phyloP scores from a whole-genome alignment of 345 rosid species.

The Dipteronia sinensis region DNA sequence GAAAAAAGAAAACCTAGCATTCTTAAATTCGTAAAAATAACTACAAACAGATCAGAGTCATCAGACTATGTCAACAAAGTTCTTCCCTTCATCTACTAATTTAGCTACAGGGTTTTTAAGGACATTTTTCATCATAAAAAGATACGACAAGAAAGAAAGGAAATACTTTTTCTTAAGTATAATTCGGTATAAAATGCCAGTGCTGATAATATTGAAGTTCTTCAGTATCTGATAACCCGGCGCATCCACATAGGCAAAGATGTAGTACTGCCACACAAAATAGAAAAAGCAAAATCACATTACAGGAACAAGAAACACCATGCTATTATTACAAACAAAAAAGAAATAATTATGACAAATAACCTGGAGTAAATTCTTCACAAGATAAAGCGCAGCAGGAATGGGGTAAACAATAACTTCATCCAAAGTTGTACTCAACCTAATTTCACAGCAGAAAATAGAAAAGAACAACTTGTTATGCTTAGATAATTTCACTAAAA shows the following conservation, averaged over 20 bases:
- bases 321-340: conserved; percentile 3
- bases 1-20: not conserved
- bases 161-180: conserved; percentile 90
- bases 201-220: conserved; percentile 94
- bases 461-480: not conserved
- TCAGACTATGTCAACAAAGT: not conserved
- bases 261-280: conserved; percentile 76
- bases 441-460: conserved; percentile 37
- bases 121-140: not conserved
- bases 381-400: conserved; percentile 90
- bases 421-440: conserved; percentile 84
- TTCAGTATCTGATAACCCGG: conserved; percentile 98
- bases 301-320: conserved; percentile 8
- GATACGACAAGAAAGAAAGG: not conserved
- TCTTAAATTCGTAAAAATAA: not conserved
- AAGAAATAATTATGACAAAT: conserved; percentile 14
- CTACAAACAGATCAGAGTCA: not conserved
- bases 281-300: conserved; percentile 16
- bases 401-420: conserved; percentile 92
- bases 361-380: conserved; percentile 98
- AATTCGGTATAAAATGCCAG: conserved; percentile 87
- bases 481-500: not conserved
- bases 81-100: not conserved
- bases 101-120: not conserved
- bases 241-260: conserved; percentile 95